These are phyloP conservation scores for Kuraishia piskuri DNA, from an alignment of 805 yeast genomes.

Conservation along the genomic window DNA sequence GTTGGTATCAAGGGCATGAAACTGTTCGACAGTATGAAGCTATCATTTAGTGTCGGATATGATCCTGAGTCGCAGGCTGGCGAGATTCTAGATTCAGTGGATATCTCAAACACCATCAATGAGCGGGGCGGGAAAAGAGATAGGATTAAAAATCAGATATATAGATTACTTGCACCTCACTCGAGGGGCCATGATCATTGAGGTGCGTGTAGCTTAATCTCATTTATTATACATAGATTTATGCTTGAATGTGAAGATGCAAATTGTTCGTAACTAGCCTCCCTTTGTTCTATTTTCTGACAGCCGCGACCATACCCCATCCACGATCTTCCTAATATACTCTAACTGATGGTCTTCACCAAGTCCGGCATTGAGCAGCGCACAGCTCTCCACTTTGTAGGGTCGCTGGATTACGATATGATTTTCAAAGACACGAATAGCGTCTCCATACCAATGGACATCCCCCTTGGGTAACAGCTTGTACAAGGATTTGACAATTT, in stretches of 20 bases:
- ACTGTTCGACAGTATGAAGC: conserved; percentile 40
- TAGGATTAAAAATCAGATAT: neutral
- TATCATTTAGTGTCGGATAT: neutral
- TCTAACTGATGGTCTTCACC: conserved; percentile 19
- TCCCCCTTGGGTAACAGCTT: conserved; percentile 22
- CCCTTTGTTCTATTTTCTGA: conserved; percentile 38
- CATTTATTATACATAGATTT: neutral
- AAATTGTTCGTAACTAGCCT: conserved; percentile 23
- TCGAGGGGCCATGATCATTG: neutral
- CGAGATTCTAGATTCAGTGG: neutral
- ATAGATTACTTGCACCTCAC: neutral
- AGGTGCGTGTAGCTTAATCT: neutral
- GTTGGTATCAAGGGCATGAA: conserved; percentile 42
- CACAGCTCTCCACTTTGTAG: conserved; percentile 23
- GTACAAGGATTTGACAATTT: conserved; percentile 16
- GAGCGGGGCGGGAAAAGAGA: neutral
- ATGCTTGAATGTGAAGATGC: neutral
- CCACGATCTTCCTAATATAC: conserved; percentile 38
- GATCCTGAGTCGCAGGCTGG: neutral
- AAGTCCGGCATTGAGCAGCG: conserved; percentile 12
- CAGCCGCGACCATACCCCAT: conserved; percentile 37
- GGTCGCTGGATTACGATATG: conserved; percentile 32
- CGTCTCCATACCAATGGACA: conserved; percentile 24
- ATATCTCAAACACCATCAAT: neutral
- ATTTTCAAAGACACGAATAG: conserved; percentile 26